These are phyloP conservation scores for Phytophthora niederhauseri DNA, from an alignment of 352 stramenopile genomes.

Conservation along the genomic window DNA sequence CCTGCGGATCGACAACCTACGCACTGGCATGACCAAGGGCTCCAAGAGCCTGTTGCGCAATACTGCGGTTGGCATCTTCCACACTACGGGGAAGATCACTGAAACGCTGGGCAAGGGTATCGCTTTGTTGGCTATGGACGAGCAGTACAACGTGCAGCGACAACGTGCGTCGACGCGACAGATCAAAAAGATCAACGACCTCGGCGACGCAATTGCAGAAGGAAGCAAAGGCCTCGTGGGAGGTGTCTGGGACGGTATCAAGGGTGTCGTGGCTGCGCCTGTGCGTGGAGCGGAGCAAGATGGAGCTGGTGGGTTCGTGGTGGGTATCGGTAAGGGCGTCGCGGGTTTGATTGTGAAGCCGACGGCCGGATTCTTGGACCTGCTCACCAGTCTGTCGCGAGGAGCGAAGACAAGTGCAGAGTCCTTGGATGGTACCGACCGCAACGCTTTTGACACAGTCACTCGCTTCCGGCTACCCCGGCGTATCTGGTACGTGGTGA, in stretches of 20 bases:
- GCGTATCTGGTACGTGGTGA: conserved; percentile 69
- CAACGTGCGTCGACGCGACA: conserved; percentile 78
- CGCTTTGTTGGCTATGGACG: conserved; percentile 85
- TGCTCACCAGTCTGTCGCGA: conserved; percentile 81
- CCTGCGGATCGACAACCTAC: conserved; percentile 82
- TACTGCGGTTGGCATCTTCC: conserved; percentile 89
- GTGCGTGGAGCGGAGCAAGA: conserved; percentile 79
- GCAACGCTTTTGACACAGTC: conserved; percentile 45
- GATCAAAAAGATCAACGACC: conserved; percentile 79
- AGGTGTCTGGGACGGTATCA: conserved; percentile 84
- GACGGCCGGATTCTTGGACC: conserved; percentile 79
- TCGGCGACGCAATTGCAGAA: conserved; percentile 84
- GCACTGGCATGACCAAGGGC: conserved; percentile 89
- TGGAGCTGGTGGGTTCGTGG: conserved; percentile 79
- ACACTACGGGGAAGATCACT: conserved; percentile 91
- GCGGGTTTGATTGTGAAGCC: conserved; percentile 86
- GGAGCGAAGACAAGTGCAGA: conserved; percentile 86
- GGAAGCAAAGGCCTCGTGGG: conserved; percentile 79
- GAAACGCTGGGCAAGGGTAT: conserved; percentile 90
- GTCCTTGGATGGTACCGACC: conserved; percentile 67
- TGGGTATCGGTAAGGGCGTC: conserved; percentile 86
- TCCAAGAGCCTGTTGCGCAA: conserved; percentile 89
- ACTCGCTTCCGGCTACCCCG: conserved; percentile 76
- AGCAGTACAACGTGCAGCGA: conserved; percentile 86
- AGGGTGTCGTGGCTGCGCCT: conserved; percentile 78